These are phyloP conservation scores for Ceratobasidium sp. DNA, from an alignment of 1,284 basidiomycete species.

Conservation along the genomic window DNA sequence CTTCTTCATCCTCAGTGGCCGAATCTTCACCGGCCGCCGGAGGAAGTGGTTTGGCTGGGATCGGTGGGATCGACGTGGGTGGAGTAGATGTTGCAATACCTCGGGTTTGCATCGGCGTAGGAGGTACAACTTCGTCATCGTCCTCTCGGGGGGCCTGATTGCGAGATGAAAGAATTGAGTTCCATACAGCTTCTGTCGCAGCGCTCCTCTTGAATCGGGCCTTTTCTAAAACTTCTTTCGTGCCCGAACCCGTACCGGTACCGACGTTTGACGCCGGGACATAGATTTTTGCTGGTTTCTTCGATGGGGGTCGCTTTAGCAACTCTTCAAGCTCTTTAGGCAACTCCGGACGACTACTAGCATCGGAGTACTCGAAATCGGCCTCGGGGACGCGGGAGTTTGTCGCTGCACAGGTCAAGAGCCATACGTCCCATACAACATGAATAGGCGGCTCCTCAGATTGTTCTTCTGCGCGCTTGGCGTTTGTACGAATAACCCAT, in stretches of 20 bases:
- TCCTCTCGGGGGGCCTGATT: conserved; percentile 5
- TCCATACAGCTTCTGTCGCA: conserved; percentile 1
- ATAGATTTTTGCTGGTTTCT: conserved; percentile 12
- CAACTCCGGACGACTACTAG: conserved; percentile 17
- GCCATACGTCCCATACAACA: conserved; percentile 44
- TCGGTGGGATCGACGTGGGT: background rate
- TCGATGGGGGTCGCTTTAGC: background rate
- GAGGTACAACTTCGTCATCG: conserved; percentile 5
- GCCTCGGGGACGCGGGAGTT: conserved; percentile 15
- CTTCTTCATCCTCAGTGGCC: conserved; percentile 29
- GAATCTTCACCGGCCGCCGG: conserved; percentile 16
- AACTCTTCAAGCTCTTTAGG: conserved; percentile 19
- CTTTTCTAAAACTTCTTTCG: conserved; percentile 29
- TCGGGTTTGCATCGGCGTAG: background rate
- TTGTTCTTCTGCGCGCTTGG: conserved; percentile 32
- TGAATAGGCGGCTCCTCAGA: conserved; percentile 39
- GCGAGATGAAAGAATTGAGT: conserved; percentile 8
- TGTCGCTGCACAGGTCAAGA: conserved; percentile 41
- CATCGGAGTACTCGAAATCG: conserved; percentile 9
- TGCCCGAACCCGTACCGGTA: conserved; percentile 18
- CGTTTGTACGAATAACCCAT: conserved; percentile 36
- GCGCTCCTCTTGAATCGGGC: conserved; percentile 2
- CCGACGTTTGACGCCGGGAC: background rate
- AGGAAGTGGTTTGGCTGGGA: background rate
- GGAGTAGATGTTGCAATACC: conserved; percentile 5